These are phyloP conservation scores for Suillus hirtellus DNA, from an alignment of 768 basidiomycete genomes.

Conservation along the genomic window DNA sequence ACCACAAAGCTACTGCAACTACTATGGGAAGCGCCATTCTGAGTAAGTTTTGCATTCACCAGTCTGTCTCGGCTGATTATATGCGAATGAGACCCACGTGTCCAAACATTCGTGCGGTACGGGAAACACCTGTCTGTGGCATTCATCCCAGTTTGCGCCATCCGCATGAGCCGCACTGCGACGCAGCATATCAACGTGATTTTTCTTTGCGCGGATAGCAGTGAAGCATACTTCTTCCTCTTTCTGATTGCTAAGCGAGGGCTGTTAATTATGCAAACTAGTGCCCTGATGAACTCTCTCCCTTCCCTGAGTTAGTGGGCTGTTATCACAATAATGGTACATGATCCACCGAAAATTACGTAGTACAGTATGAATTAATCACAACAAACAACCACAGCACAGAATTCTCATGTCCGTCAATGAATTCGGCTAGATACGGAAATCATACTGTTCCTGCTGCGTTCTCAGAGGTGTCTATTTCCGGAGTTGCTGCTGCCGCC, in stretches of 20 bases:
- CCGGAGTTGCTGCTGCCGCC: not conserved
- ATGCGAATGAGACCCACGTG: not conserved
- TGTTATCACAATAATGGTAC: not conserved
- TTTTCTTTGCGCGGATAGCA: not conserved
- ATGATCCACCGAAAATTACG: not conserved
- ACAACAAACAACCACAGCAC: not conserved
- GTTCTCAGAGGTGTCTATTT: not conserved
- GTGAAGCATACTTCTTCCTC: not conserved
- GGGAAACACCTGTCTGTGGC: not conserved
- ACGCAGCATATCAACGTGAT: not conserved
- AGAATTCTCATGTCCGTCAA: not conserved
- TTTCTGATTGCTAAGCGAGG: not conserved
- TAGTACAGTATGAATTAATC: not conserved
- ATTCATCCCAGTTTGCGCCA: not conserved
- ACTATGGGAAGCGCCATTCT: not conserved
- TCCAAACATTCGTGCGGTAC: not conserved
- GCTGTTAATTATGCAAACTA: not conserved
- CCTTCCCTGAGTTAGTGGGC: not conserved
- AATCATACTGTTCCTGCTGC: not conserved
- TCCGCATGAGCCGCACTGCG: not conserved
- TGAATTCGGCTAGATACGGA: not conserved
- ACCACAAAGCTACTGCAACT: not conserved
- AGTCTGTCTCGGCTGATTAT: not conserved
- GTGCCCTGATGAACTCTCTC: not conserved
- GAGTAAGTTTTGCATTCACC: not conserved